Evolutionary conservation across 2,329 filamentous ascomycete species (phyloP), one percentile per base, ranked within the genome.

Genomic region (Fusarium sp.): DNA sequence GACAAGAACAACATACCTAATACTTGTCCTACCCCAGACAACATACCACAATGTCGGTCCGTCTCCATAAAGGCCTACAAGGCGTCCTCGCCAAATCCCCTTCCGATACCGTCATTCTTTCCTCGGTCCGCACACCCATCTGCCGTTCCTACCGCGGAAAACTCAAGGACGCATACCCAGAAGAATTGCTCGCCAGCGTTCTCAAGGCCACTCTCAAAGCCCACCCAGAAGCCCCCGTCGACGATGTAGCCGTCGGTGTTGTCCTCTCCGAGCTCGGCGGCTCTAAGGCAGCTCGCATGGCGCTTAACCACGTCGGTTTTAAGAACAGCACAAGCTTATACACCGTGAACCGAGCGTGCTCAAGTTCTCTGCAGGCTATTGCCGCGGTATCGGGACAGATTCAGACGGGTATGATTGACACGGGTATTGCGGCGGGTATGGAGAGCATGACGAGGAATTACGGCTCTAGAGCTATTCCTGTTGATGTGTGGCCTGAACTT

Each of bases 371-470:
- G 50, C 91, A 93, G 72, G 90, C 92, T 26, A 91, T 98, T 51
- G 91, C 93, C 2, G 82, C 85, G 15, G 84, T 97, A 5, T 92
- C 92, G 7, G 89, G 91, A 59, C 86, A 91, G 66, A 96, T 98
- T 72, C 87, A 89, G n/a, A 84, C 87, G 0, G 94, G 92, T 2
- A 87, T 88, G 72, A 91, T 95, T 52, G 87, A 90, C 65, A 84
- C 86, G 0, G 94, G 93, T 62, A 89, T 98, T 65, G 94, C 90
- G 11, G 94, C 92, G 3, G 94, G 94, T 31, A 97, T 97, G 92
- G 94, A 98, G 86, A 95, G 92, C 82, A 98, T 98, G 94, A 97
- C 93, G 68, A 84, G 91, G 70, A 97, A 97, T 81, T 98, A 98
- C 80, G 94, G 91, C 52, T 89, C 84, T 26, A 84, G 89, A 59